A percentile compares a stretch with the other conserved stretches of the same genome.
These are phyloP conservation scores for Lophiotrema nucula DNA, from an alignment of 495 filamentous ascomycete species.

Conservation along the genomic window DNA sequence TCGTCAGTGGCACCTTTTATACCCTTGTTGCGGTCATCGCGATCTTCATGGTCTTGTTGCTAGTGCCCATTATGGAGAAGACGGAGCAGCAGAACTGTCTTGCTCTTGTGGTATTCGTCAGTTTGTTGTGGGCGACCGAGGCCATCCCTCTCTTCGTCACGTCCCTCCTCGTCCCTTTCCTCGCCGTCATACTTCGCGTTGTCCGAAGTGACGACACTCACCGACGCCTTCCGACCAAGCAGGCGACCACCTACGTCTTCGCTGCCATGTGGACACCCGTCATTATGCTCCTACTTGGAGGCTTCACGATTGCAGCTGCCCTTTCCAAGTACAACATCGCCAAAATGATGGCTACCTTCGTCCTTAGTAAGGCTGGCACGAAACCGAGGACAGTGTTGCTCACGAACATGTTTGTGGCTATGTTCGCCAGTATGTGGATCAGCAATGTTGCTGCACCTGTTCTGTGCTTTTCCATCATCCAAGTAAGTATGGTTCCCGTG, in stretches of 20 bases:
- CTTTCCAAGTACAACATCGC: constrained; percentile 97
- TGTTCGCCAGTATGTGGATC: constrained; percentile 98
- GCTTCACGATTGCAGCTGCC: constrained; percentile 93
- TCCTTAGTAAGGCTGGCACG: constrained; percentile 95
- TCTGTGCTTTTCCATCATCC: constrained; percentile 96
- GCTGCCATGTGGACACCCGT: constrained; percentile 98
- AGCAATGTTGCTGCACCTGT: constrained; percentile 97
- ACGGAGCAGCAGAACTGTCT: constrained; percentile 94
- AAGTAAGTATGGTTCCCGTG: constrained; percentile 49
- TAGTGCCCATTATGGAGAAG: constrained; percentile 73
- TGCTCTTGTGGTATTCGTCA: constrained; percentile 90
- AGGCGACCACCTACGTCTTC: constrained; percentile 79
- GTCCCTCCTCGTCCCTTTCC: constrained; percentile 87
- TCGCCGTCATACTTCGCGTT: constrained; percentile 82
- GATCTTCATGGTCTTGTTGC: constrained; percentile 70
- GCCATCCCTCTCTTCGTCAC: constrained; percentile 97
- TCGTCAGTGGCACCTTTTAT: constrained; percentile 77
- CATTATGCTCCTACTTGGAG: constrained; percentile 96
- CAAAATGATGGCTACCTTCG: constrained; percentile 92
- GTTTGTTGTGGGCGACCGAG: constrained; percentile 95
- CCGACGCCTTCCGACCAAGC: constrained; percentile 66
- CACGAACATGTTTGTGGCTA: constrained; percentile 97
- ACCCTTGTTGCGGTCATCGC: constrained; percentile 67
- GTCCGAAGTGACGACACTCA: constrained; percentile 73
- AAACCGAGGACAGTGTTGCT: constrained; percentile 81